Evolutionary conservation across 768 basidiomycete genomes (phyloP).

Genomic region (Mycena venus): DNA sequence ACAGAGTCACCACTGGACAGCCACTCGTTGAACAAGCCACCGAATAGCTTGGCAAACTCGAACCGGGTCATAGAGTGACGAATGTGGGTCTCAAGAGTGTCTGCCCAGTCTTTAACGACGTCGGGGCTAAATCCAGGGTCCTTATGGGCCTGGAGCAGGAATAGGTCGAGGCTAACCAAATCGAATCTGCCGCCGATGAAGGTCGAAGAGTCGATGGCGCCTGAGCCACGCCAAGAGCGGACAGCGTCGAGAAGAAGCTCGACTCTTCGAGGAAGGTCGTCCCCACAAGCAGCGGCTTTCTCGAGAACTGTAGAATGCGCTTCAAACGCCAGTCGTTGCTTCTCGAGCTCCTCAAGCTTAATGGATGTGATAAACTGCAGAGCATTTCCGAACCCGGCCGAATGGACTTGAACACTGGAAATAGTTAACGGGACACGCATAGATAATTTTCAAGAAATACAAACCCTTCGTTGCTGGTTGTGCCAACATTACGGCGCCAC

Average conservation of each 20-base stretch:
- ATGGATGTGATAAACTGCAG: background rate
- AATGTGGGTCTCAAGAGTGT: background rate
- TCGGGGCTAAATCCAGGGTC: background rate
- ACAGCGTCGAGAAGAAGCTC: background rate
- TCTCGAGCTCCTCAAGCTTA: background rate
- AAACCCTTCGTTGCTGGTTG: background rate
- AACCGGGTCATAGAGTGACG: background rate
- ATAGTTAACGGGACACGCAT: background rate
- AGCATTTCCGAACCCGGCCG: background rate
- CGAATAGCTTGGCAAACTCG: background rate
- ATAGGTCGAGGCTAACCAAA: background rate
- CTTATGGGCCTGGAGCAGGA: background rate
- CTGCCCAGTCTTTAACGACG: background rate
- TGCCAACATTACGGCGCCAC: background rate
- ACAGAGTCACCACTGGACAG: background rate
- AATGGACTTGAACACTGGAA: background rate
- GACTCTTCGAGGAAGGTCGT: background rate
- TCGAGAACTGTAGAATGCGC: background rate
- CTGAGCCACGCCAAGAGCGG: constrained; percentile 8
- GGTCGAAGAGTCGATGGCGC: background rate
- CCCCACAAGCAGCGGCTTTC: background rate
- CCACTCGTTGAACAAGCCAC: constrained; percentile 1
- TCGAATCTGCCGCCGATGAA: background rate
- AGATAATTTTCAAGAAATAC: no score
- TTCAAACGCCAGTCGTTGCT: background rate